These are phyloP conservation scores for Kuraishia ogatae DNA, from an alignment of 805 yeast genomes.

Conservation along the genomic window DNA sequence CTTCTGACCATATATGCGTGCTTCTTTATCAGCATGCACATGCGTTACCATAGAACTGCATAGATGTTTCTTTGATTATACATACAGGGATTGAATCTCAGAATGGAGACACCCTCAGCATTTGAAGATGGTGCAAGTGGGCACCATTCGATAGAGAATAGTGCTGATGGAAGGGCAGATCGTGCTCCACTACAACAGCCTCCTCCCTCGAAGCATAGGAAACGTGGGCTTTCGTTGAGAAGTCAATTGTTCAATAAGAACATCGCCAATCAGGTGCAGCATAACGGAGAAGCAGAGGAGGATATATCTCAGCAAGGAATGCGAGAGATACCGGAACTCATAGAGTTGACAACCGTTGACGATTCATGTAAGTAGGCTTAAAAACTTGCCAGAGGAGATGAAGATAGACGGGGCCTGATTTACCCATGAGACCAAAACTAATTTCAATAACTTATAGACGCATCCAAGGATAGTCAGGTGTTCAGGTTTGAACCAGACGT, in stretches of 20 bases:
- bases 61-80: neutral
- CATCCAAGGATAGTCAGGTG: slow-evolving; percentile 2
- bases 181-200: slow-evolving; percentile 7
- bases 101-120: neutral
- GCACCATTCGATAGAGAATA: neutral
- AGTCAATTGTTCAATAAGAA: slow-evolving; percentile 52
- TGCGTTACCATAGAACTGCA: neutral
- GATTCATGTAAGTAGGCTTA: slow-evolving; percentile 13
- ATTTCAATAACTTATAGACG: slow-evolving; percentile 1
- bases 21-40: neutral
- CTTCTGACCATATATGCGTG: neutral
- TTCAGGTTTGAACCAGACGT: slow-evolving; percentile 6
- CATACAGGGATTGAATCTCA: neutral
- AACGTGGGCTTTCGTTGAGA: slow-evolving; percentile 59
- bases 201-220: slow-evolving; percentile 28
- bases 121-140: neutral
- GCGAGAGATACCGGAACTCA: slow-evolving; percentile 15
- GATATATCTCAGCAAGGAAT: slow-evolving; percentile 6
- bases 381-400: too few species aligned
- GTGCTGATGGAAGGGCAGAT: neutral
- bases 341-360: slow-evolving; percentile 23
- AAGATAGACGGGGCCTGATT: too few species aligned
- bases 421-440: slow-evolving; percentile 1
- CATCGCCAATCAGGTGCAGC: slow-evolving; percentile 17
- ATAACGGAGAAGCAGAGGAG: slow-evolving; percentile 4